Evolutionary conservation across 139 green algal species (phyloP), one percentile per base, ranked within the genome.

Genomic region (Haematococcus sp.): DNA sequence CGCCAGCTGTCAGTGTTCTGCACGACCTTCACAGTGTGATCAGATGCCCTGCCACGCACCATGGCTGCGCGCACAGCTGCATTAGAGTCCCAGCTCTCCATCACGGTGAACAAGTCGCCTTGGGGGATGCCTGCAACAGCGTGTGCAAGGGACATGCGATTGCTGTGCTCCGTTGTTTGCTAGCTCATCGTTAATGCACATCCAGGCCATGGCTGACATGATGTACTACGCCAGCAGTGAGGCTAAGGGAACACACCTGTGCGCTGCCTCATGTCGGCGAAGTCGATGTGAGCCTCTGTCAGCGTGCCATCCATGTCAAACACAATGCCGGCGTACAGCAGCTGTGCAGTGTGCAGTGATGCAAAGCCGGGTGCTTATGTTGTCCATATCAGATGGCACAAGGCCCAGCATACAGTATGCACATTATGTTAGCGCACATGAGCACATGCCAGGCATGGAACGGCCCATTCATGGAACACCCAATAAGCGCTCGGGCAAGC

Each of bases 81-180:
- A 22, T 73, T 65, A 17, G 88, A 76, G 22, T 80, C 55, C 88
- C 88, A 93, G 0, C 71, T 46, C 80, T 94, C 89, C 82, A 94
- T 89, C 28, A 89, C 85, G 0, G 87, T 90, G 76, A 94, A 94
- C 23, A 94, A 71, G 52, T 94, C 89, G 20, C 89, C 89, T 16
- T 84, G 32, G 3, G 88, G 81, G 40, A 93, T 91, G 63, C 70
- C 86, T 87, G 67, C 46, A 60, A 19, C 2, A 7, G 7, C 40
- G 40, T 11, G 11, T 49, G 40, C 40, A 49, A 11, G 11, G 40
- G 7, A 7, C 40, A 11, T 49, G 11, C 11, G 7, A 49, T 7
- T 49, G 7, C 7, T 49, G 40, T 49, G 40, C 7, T 19, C 7
- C 11, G 7, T 49, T 7, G 40, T 11, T 19, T 49, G 40, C 40